Conservation (phyloP, 805 yeast genomes). For the Candida silvatica region DNA sequence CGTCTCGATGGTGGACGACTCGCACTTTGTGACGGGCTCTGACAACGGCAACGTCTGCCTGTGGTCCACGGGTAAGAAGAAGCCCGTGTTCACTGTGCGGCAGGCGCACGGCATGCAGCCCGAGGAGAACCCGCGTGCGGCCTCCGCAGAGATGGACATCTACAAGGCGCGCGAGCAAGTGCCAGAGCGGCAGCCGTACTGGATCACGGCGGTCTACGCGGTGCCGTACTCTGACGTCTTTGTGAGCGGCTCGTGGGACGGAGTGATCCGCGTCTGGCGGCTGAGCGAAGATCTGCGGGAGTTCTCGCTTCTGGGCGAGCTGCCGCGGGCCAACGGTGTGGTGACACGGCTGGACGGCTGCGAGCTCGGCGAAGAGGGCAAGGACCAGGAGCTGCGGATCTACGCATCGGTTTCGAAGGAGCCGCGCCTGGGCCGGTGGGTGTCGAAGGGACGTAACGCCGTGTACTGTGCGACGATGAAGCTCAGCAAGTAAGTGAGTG, state of each 20-base stretch:
- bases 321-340: slow-evolving; percentile 59
- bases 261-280: slow-evolving; percentile 72
- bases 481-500: too few relatives aligned
- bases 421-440: slow-evolving; percentile 86
- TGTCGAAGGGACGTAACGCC: slow-evolving; percentile 63
- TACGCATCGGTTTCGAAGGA: slow-evolving; percentile 73
- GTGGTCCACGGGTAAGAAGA: slow-evolving; percentile 89
- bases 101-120: slow-evolving; percentile 68
- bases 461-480: slow-evolving; percentile 44
- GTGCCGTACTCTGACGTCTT: slow-evolving; percentile 81
- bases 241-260: slow-evolving; percentile 84
- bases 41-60: slow-evolving; percentile 88
- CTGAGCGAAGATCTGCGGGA: slow-evolving; percentile 54
- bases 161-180: slow-evolving; percentile 36
- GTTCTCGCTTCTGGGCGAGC: slow-evolving; percentile 47
- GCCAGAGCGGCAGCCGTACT: slow-evolving; percentile 72
- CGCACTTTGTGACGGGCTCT: slow-evolving; percentile 89
- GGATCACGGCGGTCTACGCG: slow-evolving; percentile 77
- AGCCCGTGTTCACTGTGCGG: slow-evolving; percentile 64
- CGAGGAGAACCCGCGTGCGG: slow-evolving; percentile 33
- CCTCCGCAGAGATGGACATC: slow-evolving; percentile 41
- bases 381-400: slow-evolving; percentile 43
- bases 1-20: slow-evolving; percentile 85
- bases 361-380: slow-evolving; percentile 47
- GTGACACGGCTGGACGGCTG: slow-evolving; percentile 52